Percentiles rank a stretch among this genome's conserved stretches.
These are phyloP conservation scores for Aspergillus saccharolyticus DNA, from an alignment of 495 filamentous ascomycete genomes.

Conservation along the genomic window DNA sequence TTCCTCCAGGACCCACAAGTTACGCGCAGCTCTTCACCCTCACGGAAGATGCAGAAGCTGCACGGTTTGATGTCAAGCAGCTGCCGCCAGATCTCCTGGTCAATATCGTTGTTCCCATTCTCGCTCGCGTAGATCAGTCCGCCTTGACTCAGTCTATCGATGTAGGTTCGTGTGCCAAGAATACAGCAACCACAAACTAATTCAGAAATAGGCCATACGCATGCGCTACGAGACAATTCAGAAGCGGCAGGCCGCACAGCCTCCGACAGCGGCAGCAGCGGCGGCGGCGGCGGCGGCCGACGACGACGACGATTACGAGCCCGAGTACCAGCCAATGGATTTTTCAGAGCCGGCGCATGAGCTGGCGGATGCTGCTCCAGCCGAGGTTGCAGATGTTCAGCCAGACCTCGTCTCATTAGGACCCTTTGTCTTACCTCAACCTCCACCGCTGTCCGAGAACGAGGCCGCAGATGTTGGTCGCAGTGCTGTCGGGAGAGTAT, in stretches of 20 bases:
- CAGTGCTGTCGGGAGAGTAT: conserved; percentile 66
- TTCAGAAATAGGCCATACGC: conserved; percentile 38
- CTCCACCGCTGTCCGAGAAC: conserved; percentile 63
- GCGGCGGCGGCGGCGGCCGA: conserved; percentile 48
- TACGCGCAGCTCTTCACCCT: conserved; percentile 79
- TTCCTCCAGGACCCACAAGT: conserved; percentile 69
- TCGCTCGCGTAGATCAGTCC: conserved; percentile 58
- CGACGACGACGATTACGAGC: conserved; percentile 87
- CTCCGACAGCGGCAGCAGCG: conserved; percentile 39
- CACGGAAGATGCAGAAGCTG: conserved; percentile 65
- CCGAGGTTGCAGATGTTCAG: conserved; percentile 47
- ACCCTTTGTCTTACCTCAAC: conserved; percentile 73
- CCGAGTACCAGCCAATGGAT: conserved; percentile 70
- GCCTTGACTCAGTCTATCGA: conserved; percentile 65
- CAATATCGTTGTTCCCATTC: conserved; percentile 66
- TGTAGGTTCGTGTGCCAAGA: conserved; percentile 27
- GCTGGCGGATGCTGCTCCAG: conserved; percentile 60
- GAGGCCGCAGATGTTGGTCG: conserved; percentile 64
- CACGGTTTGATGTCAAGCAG: conserved; percentile 73
- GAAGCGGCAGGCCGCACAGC: neutral
- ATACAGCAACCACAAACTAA: conserved; percentile 20
- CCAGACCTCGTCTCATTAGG: conserved; percentile 55
- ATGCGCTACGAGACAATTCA: conserved; percentile 35
- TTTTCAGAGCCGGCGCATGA: conserved; percentile 68
- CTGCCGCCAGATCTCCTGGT: conserved; percentile 69